A percentile compares a stretch with the other conserved stretches of the same genome.
Conservation (phyloP, 2,329 filamentous ascomycete species). For the Cladosporium colombiae region DNA sequence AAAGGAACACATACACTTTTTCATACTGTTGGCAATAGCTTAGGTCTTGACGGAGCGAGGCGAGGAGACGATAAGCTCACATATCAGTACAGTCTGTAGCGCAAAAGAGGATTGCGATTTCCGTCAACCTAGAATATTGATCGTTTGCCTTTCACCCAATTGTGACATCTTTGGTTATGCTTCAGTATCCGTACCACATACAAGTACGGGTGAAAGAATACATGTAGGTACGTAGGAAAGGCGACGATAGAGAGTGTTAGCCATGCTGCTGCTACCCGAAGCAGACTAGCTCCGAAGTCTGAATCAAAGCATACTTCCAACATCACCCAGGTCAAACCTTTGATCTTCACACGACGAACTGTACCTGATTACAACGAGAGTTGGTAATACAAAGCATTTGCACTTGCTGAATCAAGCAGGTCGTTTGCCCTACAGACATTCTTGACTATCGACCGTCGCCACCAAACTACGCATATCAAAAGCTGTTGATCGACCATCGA, state of each 20-base stretch:
- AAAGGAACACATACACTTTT: slow-evolving; percentile 18
- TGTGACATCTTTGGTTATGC: background rate
- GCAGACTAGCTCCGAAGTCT: background rate
- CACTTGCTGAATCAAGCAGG: background rate
- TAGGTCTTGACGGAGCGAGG: slow-evolving; percentile 39
- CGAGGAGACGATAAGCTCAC: slow-evolving; percentile 51
- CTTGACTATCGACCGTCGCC: background rate
- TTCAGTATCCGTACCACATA: background rate
- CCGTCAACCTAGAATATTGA: background rate
- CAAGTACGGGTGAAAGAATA: background rate
- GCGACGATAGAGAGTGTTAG: background rate
- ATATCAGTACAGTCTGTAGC: slow-evolving; percentile 44
- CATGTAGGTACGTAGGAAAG: too few species aligned
- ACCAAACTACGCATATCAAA: background rate
- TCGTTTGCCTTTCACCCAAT: background rate
- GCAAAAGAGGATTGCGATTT: background rate
- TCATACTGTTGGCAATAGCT: slow-evolving; percentile 22
- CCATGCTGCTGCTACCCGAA: background rate
- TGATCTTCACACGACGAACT: background rate
- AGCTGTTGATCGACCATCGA: background rate
- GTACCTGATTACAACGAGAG: background rate
- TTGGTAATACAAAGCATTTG: background rate
- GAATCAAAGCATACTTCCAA: background rate
- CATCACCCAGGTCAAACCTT: background rate
- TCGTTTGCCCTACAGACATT: background rate